Evolutionary conservation across 2,329 filamentous ascomycete species (phyloP).

Genomic region (Leptographium wingfieldii): DNA sequence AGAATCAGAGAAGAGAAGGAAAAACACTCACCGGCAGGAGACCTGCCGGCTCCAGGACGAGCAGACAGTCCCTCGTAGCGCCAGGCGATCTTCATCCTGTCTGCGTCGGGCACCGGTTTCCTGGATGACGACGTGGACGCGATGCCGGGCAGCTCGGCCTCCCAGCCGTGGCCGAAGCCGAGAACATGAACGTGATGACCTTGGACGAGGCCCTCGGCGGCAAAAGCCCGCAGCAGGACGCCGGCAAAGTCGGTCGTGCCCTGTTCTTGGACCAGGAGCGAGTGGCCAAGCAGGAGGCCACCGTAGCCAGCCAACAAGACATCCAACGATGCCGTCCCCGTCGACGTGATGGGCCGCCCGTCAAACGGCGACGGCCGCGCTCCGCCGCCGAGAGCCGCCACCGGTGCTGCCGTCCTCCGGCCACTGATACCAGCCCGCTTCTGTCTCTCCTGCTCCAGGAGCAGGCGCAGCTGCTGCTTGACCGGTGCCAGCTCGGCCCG

Average conservation of each 20-base stretch:
- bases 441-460: slow-evolving; percentile 3
- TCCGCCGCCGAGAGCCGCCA: slow-evolving; percentile 26
- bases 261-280: slow-evolving; percentile 70
- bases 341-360: slow-evolving; percentile 79
- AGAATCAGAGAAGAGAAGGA: background rate
- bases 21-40: no score
- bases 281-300: slow-evolving; percentile 70
- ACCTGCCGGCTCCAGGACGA: background rate
- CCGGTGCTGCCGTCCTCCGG: background rate
- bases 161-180: slow-evolving; percentile 69
- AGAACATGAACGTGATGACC: slow-evolving; percentile 81
- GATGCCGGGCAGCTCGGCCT: slow-evolving; percentile 68
- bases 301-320: slow-evolving; percentile 74
- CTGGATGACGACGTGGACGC: slow-evolving; percentile 23
- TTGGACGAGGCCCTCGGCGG: slow-evolving; percentile 84
- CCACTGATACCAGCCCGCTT: background rate
- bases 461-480: slow-evolving; percentile 6
- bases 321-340: slow-evolving; percentile 77
- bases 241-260: slow-evolving; percentile 92
- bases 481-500: slow-evolving; percentile 4
- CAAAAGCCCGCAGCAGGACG: slow-evolving; percentile 74
- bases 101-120: slow-evolving; percentile 29
- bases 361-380: slow-evolving; percentile 80
- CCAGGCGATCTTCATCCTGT: slow-evolving; percentile 99
- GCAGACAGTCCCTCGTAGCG: slow-evolving; percentile 68